Percentiles rank a stretch among this genome's conserved stretches.
These are phyloP conservation scores for Venturia aucupariae DNA, from an alignment of 2,329 filamentous ascomycete species.

Conservation along the genomic window DNA sequence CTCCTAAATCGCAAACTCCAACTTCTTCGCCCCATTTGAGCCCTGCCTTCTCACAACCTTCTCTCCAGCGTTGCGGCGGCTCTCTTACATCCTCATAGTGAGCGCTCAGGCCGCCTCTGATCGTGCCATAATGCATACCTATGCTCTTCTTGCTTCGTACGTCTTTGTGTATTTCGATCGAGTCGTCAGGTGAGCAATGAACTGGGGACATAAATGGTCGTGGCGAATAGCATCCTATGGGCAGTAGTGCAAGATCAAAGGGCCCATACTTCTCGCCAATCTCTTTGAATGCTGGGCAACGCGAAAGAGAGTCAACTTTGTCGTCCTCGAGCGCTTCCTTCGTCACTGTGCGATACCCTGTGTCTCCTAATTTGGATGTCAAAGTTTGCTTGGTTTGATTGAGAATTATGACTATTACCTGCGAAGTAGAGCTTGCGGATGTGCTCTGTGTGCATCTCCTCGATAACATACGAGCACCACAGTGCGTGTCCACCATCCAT, in stretches of 20 bases:
- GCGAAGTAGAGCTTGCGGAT: conserved; percentile 34
- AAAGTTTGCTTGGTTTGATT: not conserved
- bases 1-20: conserved; percentile 37
- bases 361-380: conserved; percentile 31
- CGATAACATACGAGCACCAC: conserved; percentile 41
- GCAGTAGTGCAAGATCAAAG: conserved; percentile 41
- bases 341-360: conserved; percentile 35
- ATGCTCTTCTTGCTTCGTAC: conserved; percentile 38
- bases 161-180: conserved; percentile 39
- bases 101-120: conserved; percentile 35
- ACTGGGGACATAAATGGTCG: conserved; percentile 35
- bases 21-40: conserved; percentile 30
- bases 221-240: conserved; percentile 41
- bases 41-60: conserved; percentile 34
- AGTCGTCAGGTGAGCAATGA: conserved; percentile 40
- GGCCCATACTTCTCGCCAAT: conserved; percentile 39
- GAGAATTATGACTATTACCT: not conserved
- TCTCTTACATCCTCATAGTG: conserved; percentile 42
- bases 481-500: conserved; percentile 28
- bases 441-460: conserved; percentile 19
- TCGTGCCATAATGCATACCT: conserved; percentile 44
- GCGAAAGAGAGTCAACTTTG: conserved; percentile 26
- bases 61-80: conserved; percentile 37
- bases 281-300: conserved; percentile 40
- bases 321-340: conserved; percentile 22